Percentiles rank a stretch among this genome's conserved stretches.
Evolutionary conservation across 2,329 filamentous ascomycete species (phyloP).

Genomic region (Trichoderma sp.): DNA sequence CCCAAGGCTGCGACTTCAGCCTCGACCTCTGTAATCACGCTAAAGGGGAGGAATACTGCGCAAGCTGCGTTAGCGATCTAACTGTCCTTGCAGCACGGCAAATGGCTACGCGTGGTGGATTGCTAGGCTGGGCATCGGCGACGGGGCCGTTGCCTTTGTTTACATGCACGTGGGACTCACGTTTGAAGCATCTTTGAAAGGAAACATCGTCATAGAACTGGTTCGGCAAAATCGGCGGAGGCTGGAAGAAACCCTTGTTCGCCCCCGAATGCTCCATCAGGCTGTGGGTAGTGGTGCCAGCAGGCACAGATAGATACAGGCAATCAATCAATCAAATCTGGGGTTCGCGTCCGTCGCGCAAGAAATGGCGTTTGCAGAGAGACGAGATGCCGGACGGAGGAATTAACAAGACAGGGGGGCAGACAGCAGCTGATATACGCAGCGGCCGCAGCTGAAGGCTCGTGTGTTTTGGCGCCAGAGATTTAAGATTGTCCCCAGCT

Average conservation of each 20-base stretch:
- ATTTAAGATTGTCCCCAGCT: conserved; percentile 5
- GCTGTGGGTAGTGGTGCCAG: neutral
- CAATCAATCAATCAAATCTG: neutral
- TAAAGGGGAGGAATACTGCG: conserved; percentile 49
- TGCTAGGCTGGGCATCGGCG: neutral
- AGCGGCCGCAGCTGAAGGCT: neutral
- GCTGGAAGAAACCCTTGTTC: conserved; percentile 56
- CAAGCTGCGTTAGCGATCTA: neutral
- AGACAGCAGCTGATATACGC: neutral
- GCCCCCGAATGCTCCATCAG: conserved; percentile 44
- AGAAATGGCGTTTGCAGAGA: neutral
- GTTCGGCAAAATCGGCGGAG: conserved; percentile 50
- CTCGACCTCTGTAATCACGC: conserved; percentile 39
- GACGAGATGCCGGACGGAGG: neutral
- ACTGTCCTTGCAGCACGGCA: neutral
- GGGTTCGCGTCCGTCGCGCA: neutral
- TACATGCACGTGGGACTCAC: conserved; percentile 36
- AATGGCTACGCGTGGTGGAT: neutral
- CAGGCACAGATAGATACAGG: neutral
- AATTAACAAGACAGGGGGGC: neutral
- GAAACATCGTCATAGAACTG: conserved; percentile 56
- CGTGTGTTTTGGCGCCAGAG: neutral
- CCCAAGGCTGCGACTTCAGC: conserved; percentile 49
- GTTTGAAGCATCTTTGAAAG: conserved; percentile 50
- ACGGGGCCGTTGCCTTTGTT: neutral